These are phyloP conservation scores for Sporormia fimetaria DNA, from an alignment of 495 filamentous ascomycete species.

Conservation along the genomic window DNA sequence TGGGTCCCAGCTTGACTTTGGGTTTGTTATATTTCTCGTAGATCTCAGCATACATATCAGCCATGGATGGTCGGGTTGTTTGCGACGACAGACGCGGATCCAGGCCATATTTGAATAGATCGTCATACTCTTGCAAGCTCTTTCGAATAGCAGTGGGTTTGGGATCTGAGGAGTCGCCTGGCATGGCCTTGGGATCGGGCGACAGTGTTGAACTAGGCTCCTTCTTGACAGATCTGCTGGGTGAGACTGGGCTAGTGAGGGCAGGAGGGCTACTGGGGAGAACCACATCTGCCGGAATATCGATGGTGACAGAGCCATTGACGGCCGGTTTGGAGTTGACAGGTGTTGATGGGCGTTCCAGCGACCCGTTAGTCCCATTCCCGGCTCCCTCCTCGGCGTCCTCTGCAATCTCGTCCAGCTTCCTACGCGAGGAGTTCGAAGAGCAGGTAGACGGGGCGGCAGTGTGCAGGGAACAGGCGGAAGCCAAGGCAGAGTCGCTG, in stretches of 20 bases:
- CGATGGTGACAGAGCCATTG: too few relatives aligned
- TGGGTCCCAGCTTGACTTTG: conserved; percentile 26
- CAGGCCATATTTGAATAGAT: conserved; percentile 14
- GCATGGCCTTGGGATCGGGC: conserved; percentile 4
- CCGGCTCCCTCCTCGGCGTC: conserved; percentile 56
- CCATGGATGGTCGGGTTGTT: conserved; percentile 19
- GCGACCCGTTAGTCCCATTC: conserved; percentile 17
- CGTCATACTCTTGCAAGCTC: conserved; percentile 21
- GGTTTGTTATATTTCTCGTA: conserved; percentile 25
- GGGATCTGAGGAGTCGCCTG: not conserved
- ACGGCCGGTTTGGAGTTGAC: conserved; percentile 11
- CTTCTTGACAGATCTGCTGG: too few relatives aligned
- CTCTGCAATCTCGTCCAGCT: conserved; percentile 83
- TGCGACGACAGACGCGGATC: conserved; percentile 25
- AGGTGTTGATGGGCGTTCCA: conserved; percentile 11
- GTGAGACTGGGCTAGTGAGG: too few relatives aligned
- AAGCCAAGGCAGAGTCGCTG: conserved; percentile 74
- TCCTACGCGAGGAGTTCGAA: conserved; percentile 61
- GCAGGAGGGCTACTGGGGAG: too few relatives aligned
- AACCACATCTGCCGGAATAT: too few relatives aligned
- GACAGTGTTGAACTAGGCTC: too few relatives aligned
- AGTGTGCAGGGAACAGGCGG: conserved; percentile 81
- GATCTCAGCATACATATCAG: conserved; percentile 21
- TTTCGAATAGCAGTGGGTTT: conserved; percentile 5
- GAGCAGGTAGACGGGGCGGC: conserved; percentile 80